A percentile compares a stretch with the other conserved stretches of the same genome.
These are phyloP conservation scores for Salix koriyanagi DNA, from an alignment of 345 rosid species.

Conservation along the genomic window DNA sequence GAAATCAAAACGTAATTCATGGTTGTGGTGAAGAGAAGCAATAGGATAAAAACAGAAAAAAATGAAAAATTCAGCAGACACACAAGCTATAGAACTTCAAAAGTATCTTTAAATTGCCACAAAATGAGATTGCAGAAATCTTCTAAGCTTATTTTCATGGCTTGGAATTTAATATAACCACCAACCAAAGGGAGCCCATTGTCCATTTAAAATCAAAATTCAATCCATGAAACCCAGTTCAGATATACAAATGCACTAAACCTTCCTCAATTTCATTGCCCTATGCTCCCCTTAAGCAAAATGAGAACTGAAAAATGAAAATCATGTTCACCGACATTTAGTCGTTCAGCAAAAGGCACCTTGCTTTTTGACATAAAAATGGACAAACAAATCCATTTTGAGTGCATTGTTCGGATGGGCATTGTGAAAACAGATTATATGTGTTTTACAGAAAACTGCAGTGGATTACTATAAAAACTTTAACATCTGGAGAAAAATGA, in stretches of 20 bases:
- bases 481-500: background rate
- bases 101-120: background rate
- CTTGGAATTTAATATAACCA: background rate
- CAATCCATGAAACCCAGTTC: too few species aligned
- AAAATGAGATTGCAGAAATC: background rate
- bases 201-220: too few species aligned
- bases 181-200: background rate
- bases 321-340: background rate
- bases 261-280: background rate
- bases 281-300: background rate
- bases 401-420: too few species aligned
- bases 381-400: background rate
- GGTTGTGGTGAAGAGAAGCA: background rate
- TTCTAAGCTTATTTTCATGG: background rate
- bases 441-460: too few species aligned
- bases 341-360: background rate
- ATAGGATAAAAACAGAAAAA: background rate
- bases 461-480: background rate
- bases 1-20: background rate
- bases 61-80: background rate
- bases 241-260: background rate
- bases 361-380: background rate
- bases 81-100: background rate
- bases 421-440: too few species aligned
- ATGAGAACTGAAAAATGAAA: background rate